phyloP scores from a whole-genome alignment of 768 basidiomycete genomes.

The Pleurotus tuber-regium region DNA sequence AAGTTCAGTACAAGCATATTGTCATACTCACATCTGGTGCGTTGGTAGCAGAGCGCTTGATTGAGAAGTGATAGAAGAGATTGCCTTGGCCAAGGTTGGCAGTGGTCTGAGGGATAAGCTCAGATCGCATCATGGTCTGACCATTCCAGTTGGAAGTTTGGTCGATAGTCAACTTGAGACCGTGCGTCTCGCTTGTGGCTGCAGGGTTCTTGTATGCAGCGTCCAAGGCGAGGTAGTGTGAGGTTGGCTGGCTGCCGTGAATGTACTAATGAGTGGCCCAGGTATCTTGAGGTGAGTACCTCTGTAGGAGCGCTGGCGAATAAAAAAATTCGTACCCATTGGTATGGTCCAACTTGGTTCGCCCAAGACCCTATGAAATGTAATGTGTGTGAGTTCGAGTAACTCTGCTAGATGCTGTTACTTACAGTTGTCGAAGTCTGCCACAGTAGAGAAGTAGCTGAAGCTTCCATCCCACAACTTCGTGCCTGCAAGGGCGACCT shows the following conservation, averaged over 20 bases:
- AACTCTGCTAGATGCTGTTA: background rate
- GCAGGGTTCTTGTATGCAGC: conserved; percentile 60
- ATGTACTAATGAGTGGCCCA: conserved; percentile 40
- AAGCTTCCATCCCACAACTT: conserved; percentile 56
- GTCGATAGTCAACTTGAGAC: conserved; percentile 55
- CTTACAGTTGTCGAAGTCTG: conserved; percentile 55
- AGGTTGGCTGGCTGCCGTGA: conserved; percentile 50
- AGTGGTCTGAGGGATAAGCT: conserved; percentile 44
- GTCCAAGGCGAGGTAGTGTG: conserved; percentile 49
- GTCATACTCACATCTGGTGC: conserved; percentile 43
- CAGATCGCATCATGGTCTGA: conserved; percentile 41
- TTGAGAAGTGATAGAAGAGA: conserved; percentile 62
- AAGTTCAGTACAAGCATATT: background rate
- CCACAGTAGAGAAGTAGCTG: conserved; percentile 39
- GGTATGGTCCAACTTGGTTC: conserved; percentile 51
- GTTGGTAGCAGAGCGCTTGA: conserved; percentile 46
- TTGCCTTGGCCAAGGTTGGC: conserved; percentile 56
- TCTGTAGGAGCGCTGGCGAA: background rate
- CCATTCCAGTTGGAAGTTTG: conserved; percentile 54
- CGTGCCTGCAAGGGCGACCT: conserved; percentile 43
- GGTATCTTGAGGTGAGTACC: background rate
- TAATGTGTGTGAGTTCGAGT: background rate
- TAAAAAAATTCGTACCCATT: conserved; percentile 41
- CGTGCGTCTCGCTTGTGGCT: conserved; percentile 44
- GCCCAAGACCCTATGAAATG: conserved; percentile 50